Evolutionary conservation across 2,329 filamentous ascomycete species (phyloP).

Genomic region (Botrytis fragariae): DNA sequence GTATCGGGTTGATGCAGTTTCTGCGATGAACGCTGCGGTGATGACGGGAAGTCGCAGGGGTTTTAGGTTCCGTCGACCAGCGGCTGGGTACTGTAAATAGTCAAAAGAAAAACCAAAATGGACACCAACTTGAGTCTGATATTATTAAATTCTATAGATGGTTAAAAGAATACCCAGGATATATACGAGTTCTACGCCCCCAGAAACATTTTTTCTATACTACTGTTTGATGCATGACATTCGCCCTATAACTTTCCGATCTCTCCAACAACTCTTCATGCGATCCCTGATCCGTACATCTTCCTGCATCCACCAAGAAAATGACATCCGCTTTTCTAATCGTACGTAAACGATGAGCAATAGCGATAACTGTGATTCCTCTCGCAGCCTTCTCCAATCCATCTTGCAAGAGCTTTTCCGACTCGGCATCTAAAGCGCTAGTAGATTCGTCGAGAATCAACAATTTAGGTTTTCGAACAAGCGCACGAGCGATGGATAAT

Average conservation of each 20-base stretch:
- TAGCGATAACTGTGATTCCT: slow-evolving; percentile 56
- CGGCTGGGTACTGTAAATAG: neutral
- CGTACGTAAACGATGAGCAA: slow-evolving; percentile 57
- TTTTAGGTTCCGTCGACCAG: neutral
- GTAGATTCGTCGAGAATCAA: slow-evolving; percentile 81
- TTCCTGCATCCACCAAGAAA: slow-evolving; percentile 54
- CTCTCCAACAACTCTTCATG: slow-evolving; percentile 54
- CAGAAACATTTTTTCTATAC: slow-evolving; percentile 55
- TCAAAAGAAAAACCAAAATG: neutral
- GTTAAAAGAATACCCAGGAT: neutral
- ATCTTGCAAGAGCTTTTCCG: slow-evolving; percentile 63
- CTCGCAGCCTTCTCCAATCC: slow-evolving; percentile 58
- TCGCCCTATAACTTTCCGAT: slow-evolving; percentile 49
- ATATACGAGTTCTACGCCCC: slow-evolving; percentile 27
- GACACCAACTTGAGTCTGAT: neutral
- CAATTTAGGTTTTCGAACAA: slow-evolving; percentile 68
- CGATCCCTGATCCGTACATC: slow-evolving; percentile 50
- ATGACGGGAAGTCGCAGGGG: neutral
- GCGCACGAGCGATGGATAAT: slow-evolving; percentile 72
- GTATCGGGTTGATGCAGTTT: neutral
- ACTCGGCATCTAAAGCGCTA: slow-evolving; percentile 70
- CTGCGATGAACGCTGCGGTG: neutral
- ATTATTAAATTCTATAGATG: neutral
- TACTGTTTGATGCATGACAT: slow-evolving; percentile 37
- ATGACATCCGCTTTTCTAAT: slow-evolving; percentile 58